Conservation (phyloP, 192 early-diverging fungal species). For the Backusella circina region DNA sequence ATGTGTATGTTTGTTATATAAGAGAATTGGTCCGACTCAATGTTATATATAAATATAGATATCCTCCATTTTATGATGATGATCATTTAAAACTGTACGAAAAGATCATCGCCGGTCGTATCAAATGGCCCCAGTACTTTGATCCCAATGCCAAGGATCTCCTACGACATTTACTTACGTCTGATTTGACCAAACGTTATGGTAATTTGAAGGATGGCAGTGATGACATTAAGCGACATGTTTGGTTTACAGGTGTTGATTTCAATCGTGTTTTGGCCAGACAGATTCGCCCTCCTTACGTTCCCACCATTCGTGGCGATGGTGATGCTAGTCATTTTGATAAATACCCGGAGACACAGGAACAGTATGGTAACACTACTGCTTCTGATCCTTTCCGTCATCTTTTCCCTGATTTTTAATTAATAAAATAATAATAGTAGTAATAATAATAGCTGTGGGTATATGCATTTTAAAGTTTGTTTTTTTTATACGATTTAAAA, state of each 20-base stretch:
- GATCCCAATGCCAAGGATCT: constrained; percentile 73
- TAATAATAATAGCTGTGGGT: neutral
- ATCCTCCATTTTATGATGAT: constrained; percentile 93
- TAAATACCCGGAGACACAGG: constrained; percentile 48
- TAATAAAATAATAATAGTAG: neutral
- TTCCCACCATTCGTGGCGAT: constrained; percentile 50
- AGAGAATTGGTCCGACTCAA: neutral
- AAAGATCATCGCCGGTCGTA: constrained; percentile 80
- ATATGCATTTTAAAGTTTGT: too few species aligned
- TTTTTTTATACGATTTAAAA: constrained; percentile 3
- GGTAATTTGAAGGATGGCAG: constrained; percentile 74
- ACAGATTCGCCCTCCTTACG: constrained; percentile 53
- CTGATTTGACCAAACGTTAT: constrained; percentile 75
- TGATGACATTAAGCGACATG: constrained; percentile 61
- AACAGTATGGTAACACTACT: constrained; percentile 42
- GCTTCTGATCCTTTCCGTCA: constrained; percentile 34
- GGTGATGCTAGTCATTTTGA: constrained; percentile 57
- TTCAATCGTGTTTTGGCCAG: constrained; percentile 53
- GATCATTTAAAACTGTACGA: constrained; percentile 92
- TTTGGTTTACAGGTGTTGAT: constrained; percentile 63
- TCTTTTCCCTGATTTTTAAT: constrained; percentile 48
- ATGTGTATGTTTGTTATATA: neutral
- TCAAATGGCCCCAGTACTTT: constrained; percentile 71
- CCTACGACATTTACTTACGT: constrained; percentile 64
- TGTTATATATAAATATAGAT: constrained; percentile 23